phyloP scores from a whole-genome alignment of 305 asterid species.

The Stenogyne calaminthoides region DNA sequence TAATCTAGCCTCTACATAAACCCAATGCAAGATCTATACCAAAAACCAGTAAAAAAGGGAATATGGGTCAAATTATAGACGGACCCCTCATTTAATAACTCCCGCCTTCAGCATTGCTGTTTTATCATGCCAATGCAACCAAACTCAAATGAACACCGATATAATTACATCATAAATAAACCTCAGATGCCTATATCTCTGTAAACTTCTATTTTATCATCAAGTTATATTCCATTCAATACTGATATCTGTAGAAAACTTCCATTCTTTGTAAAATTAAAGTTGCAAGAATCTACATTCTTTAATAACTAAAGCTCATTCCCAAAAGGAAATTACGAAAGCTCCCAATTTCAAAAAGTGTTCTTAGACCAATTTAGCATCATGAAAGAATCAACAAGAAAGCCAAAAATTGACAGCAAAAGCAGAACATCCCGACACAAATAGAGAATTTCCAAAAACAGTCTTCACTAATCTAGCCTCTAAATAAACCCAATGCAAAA shows the following conservation, averaged over 20 bases:
- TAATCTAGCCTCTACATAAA: not conserved
- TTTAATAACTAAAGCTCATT: constrained; percentile 7
- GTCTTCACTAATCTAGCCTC: constrained; percentile 1
- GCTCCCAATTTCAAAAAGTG: too few species aligned
- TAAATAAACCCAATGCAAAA: constrained; percentile 1
- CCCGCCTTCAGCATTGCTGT: not conserved
- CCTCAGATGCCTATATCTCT: too few species aligned
- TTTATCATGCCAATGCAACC: not conserved
- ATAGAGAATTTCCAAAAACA: not conserved
- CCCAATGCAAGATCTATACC: constrained; percentile 3
- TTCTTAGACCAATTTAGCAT: not conserved
- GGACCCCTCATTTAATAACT: not conserved
- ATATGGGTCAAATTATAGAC: not conserved
- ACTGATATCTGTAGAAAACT: not conserved
- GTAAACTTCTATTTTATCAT: not conserved
- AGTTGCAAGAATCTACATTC: too few species aligned
- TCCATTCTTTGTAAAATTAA: too few species aligned
- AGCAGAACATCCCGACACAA: constrained; percentile 3
- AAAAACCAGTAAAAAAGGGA: not conserved
- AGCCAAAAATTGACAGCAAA: not conserved
- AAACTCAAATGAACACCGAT: not conserved
- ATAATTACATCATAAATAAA: not conserved
- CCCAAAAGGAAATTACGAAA: too few species aligned
- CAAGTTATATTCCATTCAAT: not conserved
- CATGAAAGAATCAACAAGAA: not conserved